Evolutionary conservation across 2,329 filamentous ascomycete genomes (phyloP).

Genomic region (Aspergillus pseudonomiae): DNA sequence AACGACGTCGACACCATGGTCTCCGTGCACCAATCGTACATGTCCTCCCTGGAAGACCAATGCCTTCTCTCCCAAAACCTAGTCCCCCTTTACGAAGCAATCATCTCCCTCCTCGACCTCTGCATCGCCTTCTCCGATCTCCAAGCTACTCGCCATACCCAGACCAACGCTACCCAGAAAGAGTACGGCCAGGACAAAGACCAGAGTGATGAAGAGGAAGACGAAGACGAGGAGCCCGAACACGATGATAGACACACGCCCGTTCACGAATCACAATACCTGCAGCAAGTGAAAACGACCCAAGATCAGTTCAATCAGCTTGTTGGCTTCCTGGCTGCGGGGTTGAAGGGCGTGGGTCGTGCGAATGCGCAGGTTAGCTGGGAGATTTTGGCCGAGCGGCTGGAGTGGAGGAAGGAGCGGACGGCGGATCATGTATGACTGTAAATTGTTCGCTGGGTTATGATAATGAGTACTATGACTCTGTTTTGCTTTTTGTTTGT

Average conservation of each 20-base stretch:
- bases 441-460: not conserved
- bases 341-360: conserved; percentile 73
- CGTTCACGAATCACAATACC: conserved; percentile 51
- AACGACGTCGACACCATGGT: conserved; percentile 83
- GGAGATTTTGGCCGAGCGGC: conserved; percentile 79
- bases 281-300: conserved; percentile 59
- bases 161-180: conserved; percentile 16
- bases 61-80: conserved; percentile 71
- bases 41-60: conserved; percentile 65
- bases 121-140: conserved; percentile 69
- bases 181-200: not conserved
- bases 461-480: not conserved
- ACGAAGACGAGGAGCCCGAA: conserved; percentile 21
- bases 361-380: conserved; percentile 73
- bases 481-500: not conserved
- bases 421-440: not conserved
- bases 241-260: conserved; percentile 32
- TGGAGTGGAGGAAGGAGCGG: conserved; percentile 56
- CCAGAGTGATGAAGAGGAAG: conserved; percentile 23
- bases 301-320: conserved; percentile 66
- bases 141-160: conserved; percentile 48
- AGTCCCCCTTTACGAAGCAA: conserved; percentile 69
- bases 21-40: conserved; percentile 65
- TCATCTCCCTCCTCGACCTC: conserved; percentile 77
- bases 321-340: conserved; percentile 71